Base-by-base conservation (phyloP, 2,329 filamentous ascomycete genomes). In the Fusarium temperatum region DNA sequence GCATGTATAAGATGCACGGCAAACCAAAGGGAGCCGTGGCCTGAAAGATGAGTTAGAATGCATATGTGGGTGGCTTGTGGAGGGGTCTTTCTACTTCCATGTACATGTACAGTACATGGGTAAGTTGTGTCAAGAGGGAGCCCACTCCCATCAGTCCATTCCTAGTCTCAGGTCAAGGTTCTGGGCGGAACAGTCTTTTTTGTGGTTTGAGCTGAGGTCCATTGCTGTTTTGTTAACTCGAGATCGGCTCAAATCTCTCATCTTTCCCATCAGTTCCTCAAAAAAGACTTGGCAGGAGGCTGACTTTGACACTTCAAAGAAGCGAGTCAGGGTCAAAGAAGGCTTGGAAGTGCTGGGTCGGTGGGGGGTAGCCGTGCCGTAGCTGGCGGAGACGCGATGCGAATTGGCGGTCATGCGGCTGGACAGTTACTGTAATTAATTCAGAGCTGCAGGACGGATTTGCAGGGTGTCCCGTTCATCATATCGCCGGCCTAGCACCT, bases 401-500 rank as follows among this genome's bases (percentile, higher is more conserved):
- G 41, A 69, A 64, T 68, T 75, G 71, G 66, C 55, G 71, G 71
- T 70, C 71, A 72, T 74, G 70, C 64, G 65, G 71, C 58, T 71
- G 66, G 71, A 63, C 71, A 51, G 42, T 45, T 69, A 51, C 48
- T 51, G 48, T 24, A 67, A 28, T 28, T 47, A 22, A 36, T 48
- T 58, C 55, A 63, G 38, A 73, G 62, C 66, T 76, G 63, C 71
- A 72, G 59, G 68, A 64, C 64, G 75, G 70, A 66, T 75, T 77
- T 68, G 63, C 63, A 72, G 67, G 58, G 68, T 72, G 67, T 39
- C 75, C 69, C 39, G 66, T 77, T 74, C 72, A 77, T 68, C 62
- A 68, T 75, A 72, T 75, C 70, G 74, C 63, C 63, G 39, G 66
- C 45, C 76, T 78, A 78, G 63, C 65, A 69, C 71, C 60, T 75